Percentiles rank a stretch among this genome's conserved stretches.
These are phyloP conservation scores for Irpex lacteus DNA, from an alignment of 1,284 basidiomycete genomes.

Conservation along the genomic window DNA sequence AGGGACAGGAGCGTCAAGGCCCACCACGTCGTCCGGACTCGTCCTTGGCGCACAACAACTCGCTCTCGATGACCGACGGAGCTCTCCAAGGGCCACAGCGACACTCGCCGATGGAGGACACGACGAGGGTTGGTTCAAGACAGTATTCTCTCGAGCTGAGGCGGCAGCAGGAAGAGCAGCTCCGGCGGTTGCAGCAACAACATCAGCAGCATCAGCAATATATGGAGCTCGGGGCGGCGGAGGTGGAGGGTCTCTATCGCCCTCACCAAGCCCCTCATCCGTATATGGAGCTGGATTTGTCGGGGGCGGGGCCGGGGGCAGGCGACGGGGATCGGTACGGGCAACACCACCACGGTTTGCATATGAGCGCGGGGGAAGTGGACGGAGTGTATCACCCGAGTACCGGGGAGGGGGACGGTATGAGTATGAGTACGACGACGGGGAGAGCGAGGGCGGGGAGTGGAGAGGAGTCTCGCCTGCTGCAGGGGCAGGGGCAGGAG, in stretches of 20 bases:
- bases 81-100: conserved; percentile 8
- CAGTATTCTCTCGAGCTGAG: conserved; percentile 42
- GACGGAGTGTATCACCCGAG: not conserved
- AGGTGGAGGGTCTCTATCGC: conserved; percentile 31
- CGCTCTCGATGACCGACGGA: conserved; percentile 42
- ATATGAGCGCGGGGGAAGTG: not conserved
- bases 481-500: not conserved
- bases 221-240: conserved; percentile 26
- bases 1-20: conserved; percentile 32
- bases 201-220: conserved; percentile 20
- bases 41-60: conserved; percentile 43
- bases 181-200: conserved; percentile 24
- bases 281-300: not conserved
- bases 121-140: not conserved
- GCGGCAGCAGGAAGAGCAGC: conserved; percentile 41
- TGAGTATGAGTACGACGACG: not conserved
- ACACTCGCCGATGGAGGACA: not conserved
- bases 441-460: not conserved
- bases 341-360: not conserved
- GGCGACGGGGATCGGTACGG: not conserved
- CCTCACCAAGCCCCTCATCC: conserved; percentile 16
- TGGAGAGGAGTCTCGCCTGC: not conserved
- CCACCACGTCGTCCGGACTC: conserved; percentile 48
- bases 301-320: not conserved
- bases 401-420: not conserved